Evolutionary conservation across 371 early-diverging fungal species (phyloP), one percentile per base, ranked within the genome.

Genomic region (Furculomyces boomerangus): DNA sequence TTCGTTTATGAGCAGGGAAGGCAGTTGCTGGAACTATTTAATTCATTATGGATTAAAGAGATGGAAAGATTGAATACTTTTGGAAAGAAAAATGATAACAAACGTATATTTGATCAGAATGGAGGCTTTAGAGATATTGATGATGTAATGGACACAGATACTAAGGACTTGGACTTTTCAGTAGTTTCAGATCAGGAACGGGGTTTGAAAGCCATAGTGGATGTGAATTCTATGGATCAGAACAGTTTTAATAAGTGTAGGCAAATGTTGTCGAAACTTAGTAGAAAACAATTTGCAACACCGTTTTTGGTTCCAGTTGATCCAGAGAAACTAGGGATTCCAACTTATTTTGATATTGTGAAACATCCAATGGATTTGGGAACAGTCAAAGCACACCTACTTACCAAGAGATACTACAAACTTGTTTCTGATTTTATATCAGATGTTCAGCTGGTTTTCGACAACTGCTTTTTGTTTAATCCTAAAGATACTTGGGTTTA

Each of bases 311-410:
- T 78, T 43, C 99, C 99, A 1, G 99, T 99, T 2, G 98, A 99
- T 67, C 87, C 90, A 35, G 72, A 92, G 30, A 78, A 77, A 43
- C 73, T 95, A 18, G 80, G 81, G 44, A 82, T 85, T 28, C 87
- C 85, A 5, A 82, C 83, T 3, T 92, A 92, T 62, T 70, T 76
- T 27, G 77, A 77, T 5, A 79, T 89, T 41, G 80, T 99, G 67
- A 90, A 87, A 65, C 68, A 82, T 50, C 99, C 99, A 1, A 99
- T 99, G 98, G 99, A 99, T 60, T 63, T 99, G n/a, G 79, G 83
- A 8, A 99, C 99, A 0, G 79, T 95, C 24, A 88, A 90, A 57
- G 72, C 71, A 53, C 91, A 90, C 35, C 56, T 89, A 5, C 64
- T 57, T 20, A 56, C 51, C 22, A 56, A 57, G 54, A 3, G 37